Evolutionary conservation across 108 stramenopile genomes (phyloP), one percentile per base, ranked within the genome.

Genomic region (Cyclotella cryptica): DNA sequence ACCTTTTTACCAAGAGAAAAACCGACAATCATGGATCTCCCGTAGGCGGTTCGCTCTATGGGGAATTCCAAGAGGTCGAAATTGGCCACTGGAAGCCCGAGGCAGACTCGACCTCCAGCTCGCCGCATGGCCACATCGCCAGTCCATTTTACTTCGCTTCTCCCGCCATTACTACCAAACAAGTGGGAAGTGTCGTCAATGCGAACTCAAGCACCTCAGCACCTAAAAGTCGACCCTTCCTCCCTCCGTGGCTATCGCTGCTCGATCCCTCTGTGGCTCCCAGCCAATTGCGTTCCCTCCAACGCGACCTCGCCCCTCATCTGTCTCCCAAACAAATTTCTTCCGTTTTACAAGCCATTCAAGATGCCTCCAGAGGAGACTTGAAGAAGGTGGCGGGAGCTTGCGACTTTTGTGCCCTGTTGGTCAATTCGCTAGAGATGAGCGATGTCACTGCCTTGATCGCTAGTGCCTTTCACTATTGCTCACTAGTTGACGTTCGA

Each of bases 361-460:
- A 86, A 67, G 79, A 79, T 55, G 85, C 90, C 7, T 73, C 90
- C 19, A 69, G 54, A 4, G 82, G 79, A 9, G 83, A 91, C 74
- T 42, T 52, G 7, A 80, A 86, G 27, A 85, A 87, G 64, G 78
- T 91, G 67, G 88, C 87, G 0, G 90, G 93, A n/a, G 89, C 90
- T 10, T 84, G 89, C 0, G 90, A 90, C 51, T 93, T 93, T 73
- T 90, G 88, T 69, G 66, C 79, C 13, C 81, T 93, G 12, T 53
- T 93, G 63, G 85, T 89, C 62, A 89, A 93, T 72, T 86, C 88
- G 8, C 85, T 93, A 81, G 93, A 93, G 69, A 89, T 93, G 78
- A 77, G 55, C 7, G 90, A 90, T 39, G 71, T 90, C 26, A 64
- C 85, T 30, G 87, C 90, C 3, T 55, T 93, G 26, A 66, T 89